Base-by-base conservation (phyloP, 768 basidiomycete genomes). In the Boletus sp. region DNA sequence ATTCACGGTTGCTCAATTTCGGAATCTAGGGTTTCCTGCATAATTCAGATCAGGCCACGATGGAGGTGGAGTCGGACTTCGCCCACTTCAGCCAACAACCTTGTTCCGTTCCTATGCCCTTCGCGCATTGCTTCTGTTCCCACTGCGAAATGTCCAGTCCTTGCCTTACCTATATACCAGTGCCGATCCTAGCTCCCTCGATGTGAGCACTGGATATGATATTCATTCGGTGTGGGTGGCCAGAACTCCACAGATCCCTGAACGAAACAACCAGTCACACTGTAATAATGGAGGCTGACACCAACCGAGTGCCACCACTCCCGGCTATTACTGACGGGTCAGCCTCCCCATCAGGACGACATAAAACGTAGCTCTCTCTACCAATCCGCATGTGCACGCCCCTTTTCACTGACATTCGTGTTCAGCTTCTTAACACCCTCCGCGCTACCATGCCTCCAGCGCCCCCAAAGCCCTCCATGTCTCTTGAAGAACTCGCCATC, bases 401-500 rank as follows among this genome's bases (percentile, higher is more conserved):
- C 30, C 19, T 33, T 27, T 13, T 19, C 27, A 35, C 9, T 14
- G 8, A 19, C 10, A 5, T 19, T 9, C 32, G 35, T 35, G 7
- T 30, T 41, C 37, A 27, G n/a, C 11, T 11, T 30, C 10, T 25
- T 9, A 9, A 21, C 10, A 13, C 3, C n/a, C 29, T 3, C 37
- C 11, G 14, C 9, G 7, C 8, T 30, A 35, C 27, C 32, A 63
- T 59, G 56, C 51, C 53, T 21, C 23, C 27, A 37, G 19, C 19
- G 3, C 9, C 30, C 14, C 21, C 41, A 25, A 43, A 37, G 21
- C 5, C 38, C 5, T 11, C 46, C 43, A 54, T 64, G 60, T 57
- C 64, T 19, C 47, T 19, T 15, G 51, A 15, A 5, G 60, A 64
- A 50, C 54, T 65, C 14, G 43, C 33, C 32, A 27, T 40, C 21